phyloP scores from a whole-genome alignment of 441 rosid genomes.

The Gossypium schwendimanii region DNA sequence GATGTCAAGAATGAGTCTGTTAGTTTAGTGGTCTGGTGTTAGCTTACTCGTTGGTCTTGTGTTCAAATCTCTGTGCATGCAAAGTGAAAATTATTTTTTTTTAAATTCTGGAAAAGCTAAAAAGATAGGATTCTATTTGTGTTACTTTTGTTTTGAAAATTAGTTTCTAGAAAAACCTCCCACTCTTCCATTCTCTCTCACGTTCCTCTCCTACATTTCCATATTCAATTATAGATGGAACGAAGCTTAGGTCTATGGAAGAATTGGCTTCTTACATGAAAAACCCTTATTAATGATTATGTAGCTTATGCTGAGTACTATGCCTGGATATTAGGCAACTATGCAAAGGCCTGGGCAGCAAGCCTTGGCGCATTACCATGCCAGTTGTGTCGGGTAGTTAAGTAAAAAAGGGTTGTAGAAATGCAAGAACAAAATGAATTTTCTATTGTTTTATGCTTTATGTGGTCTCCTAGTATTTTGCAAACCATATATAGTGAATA shows the following conservation, averaged over 20 bases:
- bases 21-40: too few species aligned
- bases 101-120: too few species aligned
- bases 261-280: conserved; percentile 59
- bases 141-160: too few species aligned
- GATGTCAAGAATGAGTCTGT: too few species aligned
- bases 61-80: too few species aligned
- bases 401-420: conserved; percentile 61
- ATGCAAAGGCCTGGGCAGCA: conserved; percentile 41
- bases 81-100: too few species aligned
- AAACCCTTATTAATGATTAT: conserved; percentile 48
- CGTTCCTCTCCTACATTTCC: conserved; percentile 15
- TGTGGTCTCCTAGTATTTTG: background rate
- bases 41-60: too few species aligned
- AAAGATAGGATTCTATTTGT: too few species aligned
- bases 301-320: conserved; percentile 73
- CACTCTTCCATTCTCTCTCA: too few species aligned
- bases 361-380: conserved; percentile 87
- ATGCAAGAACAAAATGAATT: conserved; percentile 27
- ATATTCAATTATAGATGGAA: conserved; percentile 63
- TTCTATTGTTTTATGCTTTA: background rate
- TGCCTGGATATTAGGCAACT: conserved; percentile 77
- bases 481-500: background rate
- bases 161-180: too few species aligned
- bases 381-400: conserved; percentile 58
- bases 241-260: conserved; percentile 46